These are phyloP conservation scores for Arabidopsis arenosa DNA, from an alignment of 345 rosid genomes.

Conservation along the genomic window DNA sequence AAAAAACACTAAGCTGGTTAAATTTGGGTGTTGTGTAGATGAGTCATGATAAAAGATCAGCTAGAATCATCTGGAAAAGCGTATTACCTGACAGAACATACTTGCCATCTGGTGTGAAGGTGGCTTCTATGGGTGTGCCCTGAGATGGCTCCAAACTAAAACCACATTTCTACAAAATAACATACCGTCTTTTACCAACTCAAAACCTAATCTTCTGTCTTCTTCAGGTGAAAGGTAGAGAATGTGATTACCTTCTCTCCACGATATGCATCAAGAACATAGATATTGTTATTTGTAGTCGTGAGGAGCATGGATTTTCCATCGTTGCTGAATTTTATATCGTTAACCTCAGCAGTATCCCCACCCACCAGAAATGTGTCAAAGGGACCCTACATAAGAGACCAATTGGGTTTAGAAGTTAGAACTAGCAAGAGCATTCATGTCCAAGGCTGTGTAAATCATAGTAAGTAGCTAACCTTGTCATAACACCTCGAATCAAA, in stretches of 20 bases:
- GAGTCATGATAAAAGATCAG: conserved; percentile 1
- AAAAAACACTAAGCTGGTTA: conserved; percentile 13
- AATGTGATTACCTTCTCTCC: conserved; percentile 83
- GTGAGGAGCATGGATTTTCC: conserved; percentile 96
- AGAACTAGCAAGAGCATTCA: neutral
- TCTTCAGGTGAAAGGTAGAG: conserved; percentile 10
- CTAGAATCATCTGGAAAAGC: conserved; percentile 7
- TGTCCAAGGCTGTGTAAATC: neutral
- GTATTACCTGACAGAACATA: conserved; percentile 87
- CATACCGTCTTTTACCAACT: conserved; percentile 17
- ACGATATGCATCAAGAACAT: conserved; percentile 91
- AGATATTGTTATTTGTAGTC: conserved; percentile 82
- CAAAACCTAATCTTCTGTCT: neutral
- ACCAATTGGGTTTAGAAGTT: conserved; percentile 11
- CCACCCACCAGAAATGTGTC: conserved; percentile 98
- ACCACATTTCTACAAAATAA: conserved; percentile 74
- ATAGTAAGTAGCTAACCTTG: conserved; percentile 59
- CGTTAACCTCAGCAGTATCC: conserved; percentile 93
- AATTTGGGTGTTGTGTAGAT: conserved; percentile 1
- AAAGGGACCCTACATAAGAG: conserved; percentile 78
- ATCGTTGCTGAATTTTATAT: conserved; percentile 95
- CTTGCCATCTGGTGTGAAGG: conserved; percentile 96
- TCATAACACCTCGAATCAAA: conserved; percentile 96
- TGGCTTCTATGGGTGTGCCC: conserved; percentile 77
- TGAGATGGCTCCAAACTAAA: conserved; percentile 92